Conservation (phyloP, 352 stramenopile genomes). For the Blastocystis sp. region DNA sequence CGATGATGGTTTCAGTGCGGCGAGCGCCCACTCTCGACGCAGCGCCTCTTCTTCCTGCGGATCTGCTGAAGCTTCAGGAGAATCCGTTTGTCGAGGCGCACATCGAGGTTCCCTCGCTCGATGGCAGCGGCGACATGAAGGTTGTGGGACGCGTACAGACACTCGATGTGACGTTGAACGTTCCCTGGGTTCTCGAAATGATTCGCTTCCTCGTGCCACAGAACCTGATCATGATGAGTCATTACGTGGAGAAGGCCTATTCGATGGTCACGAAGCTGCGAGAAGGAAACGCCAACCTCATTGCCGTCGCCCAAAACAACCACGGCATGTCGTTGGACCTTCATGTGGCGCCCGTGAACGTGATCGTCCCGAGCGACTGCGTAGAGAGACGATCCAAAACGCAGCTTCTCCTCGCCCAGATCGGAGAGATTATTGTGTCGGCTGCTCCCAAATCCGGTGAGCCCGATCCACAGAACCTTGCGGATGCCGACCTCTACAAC, state of each 20-base stretch:
- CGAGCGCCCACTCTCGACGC: not conserved
- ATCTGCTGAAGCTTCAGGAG: not conserved
- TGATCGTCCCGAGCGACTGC: slow-evolving; percentile 40
- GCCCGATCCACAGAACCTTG: not conserved
- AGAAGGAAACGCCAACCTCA: not conserved
- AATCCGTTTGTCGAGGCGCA: slow-evolving; percentile 33
- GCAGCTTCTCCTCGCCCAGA: not conserved
- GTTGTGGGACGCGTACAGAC: not conserved
- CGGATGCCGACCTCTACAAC: not conserved
- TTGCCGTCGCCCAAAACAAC: not conserved
- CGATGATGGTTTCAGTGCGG: not conserved
- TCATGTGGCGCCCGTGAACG: not conserved
- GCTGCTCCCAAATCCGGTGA: not conserved
- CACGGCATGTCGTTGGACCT: slow-evolving; percentile 13
- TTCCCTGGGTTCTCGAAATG: slow-evolving; percentile 26
- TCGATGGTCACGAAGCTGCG: slow-evolving; percentile 33
- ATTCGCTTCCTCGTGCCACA: slow-evolving; percentile 27
- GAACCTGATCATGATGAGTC: slow-evolving; percentile 35
- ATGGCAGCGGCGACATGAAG: not conserved
- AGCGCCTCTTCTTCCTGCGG: not conserved
- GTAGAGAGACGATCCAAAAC: slow-evolving; percentile 16
- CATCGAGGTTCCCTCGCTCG: slow-evolving; percentile 30
- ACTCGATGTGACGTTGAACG: slow-evolving; percentile 31
- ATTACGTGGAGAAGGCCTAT: slow-evolving; percentile 49
- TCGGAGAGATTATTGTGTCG: not conserved